These are phyloP conservation scores for Orbilia blumenaviensis DNA, from an alignment of 2,329 filamentous ascomycete species.

Conservation along the genomic window DNA sequence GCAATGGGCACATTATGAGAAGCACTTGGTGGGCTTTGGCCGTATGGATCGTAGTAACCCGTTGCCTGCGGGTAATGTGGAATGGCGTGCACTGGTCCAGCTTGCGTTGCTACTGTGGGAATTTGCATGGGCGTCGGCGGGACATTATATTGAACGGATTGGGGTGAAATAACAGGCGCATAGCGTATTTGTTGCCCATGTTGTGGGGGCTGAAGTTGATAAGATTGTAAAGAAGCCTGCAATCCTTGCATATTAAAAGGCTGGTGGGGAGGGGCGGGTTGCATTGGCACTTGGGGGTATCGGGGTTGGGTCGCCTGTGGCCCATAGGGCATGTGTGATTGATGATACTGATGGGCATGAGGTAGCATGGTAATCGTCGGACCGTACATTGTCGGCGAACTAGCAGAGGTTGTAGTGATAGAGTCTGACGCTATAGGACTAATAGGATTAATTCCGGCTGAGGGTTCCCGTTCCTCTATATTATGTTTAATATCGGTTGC, in stretches of 20 bases:
- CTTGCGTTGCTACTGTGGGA: slow-evolving; percentile 48
- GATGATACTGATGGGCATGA: slow-evolving; percentile 43
- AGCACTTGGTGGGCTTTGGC: slow-evolving; percentile 40
- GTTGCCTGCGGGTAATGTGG: slow-evolving; percentile 35
- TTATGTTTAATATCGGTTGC: slow-evolving; percentile 53
- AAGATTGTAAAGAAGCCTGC: slow-evolving; percentile 40
- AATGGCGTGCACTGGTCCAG: slow-evolving; percentile 29
- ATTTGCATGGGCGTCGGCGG: slow-evolving; percentile 47
- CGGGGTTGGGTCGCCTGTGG: slow-evolving; percentile 34
- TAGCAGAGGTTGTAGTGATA: slow-evolving; percentile 28
- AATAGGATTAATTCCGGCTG: slow-evolving; percentile 15
- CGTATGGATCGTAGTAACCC: slow-evolving; percentile 47
- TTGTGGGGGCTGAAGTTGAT: slow-evolving; percentile 46
- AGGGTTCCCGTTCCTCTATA: slow-evolving; percentile 39
- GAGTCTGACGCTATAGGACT: slow-evolving; percentile 29
- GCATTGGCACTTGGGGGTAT: slow-evolving; percentile 35
- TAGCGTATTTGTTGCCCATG: slow-evolving; percentile 48
- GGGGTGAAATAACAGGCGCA: slow-evolving; percentile 34
- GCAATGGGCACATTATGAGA: slow-evolving; percentile 32
- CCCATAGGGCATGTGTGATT: slow-evolving; percentile 44
- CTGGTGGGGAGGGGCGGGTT: slow-evolving; percentile 38
- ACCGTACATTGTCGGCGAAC: slow-evolving; percentile 51
- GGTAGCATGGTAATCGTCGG: slow-evolving; percentile 47
- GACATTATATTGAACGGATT: slow-evolving; percentile 40
- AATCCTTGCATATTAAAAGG: slow-evolving; percentile 48